Conservation (phyloP, 176 grass and related monocot genomes). For the Bolboschoenus planiculmis region DNA sequence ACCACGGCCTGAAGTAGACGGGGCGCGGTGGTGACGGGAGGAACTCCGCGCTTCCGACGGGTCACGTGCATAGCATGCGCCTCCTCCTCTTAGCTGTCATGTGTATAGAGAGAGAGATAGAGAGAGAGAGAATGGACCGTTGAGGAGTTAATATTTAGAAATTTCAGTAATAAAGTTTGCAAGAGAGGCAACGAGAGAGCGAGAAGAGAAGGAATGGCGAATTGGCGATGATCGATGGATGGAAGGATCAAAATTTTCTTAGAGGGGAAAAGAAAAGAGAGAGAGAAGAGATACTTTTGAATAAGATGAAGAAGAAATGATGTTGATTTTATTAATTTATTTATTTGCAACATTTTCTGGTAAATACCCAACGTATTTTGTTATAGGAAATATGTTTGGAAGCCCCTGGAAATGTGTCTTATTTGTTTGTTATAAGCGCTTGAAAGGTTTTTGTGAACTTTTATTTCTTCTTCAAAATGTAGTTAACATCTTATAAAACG, state of each 20-base stretch:
- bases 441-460: background rate
- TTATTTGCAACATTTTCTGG: background rate
- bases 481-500: background rate
- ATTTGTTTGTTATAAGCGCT: background rate
- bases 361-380: background rate
- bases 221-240: too few relatives aligned
- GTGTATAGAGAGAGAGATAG: slow-evolving; percentile 11
- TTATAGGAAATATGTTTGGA: background rate
- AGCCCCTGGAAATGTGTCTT: background rate
- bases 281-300: background rate
- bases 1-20: slow-evolving; percentile 25
- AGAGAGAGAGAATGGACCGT: background rate
- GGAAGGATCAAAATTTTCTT: background rate
- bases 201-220: background rate
- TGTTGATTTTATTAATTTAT: background rate
- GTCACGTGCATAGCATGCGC: slow-evolving; percentile 10
- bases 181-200: background rate
- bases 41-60: slow-evolving; percentile 17
- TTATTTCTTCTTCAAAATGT: background rate
- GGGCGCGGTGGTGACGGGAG: slow-evolving; percentile 15
- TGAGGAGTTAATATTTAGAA: background rate
- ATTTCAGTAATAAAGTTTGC: background rate
- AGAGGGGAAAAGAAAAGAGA: slow-evolving; percentile 12
- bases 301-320: background rate
- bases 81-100: slow-evolving; percentile 20